These are phyloP conservation scores for Chaetomium strumarium DNA, from an alignment of 2,329 filamentous ascomycete genomes.

Conservation along the genomic window DNA sequence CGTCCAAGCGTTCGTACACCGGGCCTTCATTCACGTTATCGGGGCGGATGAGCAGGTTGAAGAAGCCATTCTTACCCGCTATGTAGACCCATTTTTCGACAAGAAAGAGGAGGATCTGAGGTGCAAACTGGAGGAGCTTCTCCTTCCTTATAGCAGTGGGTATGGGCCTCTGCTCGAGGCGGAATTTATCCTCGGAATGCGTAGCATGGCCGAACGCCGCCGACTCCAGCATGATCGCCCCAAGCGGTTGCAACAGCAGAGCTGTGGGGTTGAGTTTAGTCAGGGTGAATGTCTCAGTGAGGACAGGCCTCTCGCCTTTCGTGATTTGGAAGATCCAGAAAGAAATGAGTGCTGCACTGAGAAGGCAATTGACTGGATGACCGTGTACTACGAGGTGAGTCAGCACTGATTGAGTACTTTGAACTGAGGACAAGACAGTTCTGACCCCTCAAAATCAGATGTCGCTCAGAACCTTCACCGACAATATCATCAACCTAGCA, in stretches of 20 bases:
- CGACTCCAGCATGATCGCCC: not conserved
- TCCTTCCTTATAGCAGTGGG: conserved; percentile 33
- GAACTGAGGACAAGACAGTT: too few relatives aligned
- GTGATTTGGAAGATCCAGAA: not conserved
- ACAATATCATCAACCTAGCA: conserved; percentile 43
- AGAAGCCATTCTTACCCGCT: conserved; percentile 21
- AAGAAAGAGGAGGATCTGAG: conserved; percentile 25
- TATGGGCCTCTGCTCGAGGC: conserved; percentile 30
- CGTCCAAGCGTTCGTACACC: conserved; percentile 34
- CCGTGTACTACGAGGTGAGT: conserved; percentile 12
- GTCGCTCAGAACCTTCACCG: conserved; percentile 39
- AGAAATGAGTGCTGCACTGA: conserved; percentile 31
- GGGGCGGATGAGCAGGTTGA: conserved; percentile 25
- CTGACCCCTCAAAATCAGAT: conserved; percentile 28
- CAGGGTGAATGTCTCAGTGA: not conserved
- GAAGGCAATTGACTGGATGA: conserved; percentile 34
- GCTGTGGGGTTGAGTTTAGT: not conserved
- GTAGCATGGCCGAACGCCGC: not conserved
- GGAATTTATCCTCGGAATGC: conserved; percentile 13
- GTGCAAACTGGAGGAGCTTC: conserved; percentile 36
- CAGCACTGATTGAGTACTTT: too few relatives aligned
- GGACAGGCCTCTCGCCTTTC: not conserved
- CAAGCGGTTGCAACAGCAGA: not conserved
- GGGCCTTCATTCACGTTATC: conserved; percentile 31
- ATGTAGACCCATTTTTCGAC: conserved; percentile 22